Evolutionary conservation across 345 rosid genomes (phyloP).

Genomic region (Mangifera indica): DNA sequence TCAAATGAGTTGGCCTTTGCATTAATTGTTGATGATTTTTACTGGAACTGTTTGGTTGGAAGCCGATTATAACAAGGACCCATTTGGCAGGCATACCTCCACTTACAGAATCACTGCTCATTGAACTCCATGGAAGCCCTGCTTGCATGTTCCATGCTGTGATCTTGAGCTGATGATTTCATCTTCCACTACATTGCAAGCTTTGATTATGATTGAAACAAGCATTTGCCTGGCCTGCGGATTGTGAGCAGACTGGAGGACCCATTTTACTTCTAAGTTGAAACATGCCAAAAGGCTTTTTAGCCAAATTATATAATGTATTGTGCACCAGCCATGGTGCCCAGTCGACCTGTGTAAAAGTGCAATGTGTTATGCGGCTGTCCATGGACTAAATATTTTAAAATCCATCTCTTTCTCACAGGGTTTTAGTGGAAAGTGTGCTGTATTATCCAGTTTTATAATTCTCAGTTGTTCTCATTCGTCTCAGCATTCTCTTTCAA

Average conservation of each 20-base stretch:
- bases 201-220: constrained; percentile 27
- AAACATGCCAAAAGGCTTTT: constrained; percentile 12
- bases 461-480: neutral
- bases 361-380: constrained; percentile 6
- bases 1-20: constrained; percentile 13
- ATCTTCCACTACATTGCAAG: neutral
- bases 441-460: neutral
- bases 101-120: constrained; percentile 14
- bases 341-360: constrained; percentile 8
- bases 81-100: constrained; percentile 17
- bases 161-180: constrained; percentile 16
- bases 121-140: constrained; percentile 15
- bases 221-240: constrained; percentile 30
- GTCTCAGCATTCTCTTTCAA: neutral
- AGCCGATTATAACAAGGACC: constrained; percentile 16
- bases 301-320: no score
- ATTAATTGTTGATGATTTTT: constrained; percentile 16
- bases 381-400: neutral
- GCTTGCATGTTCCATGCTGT: constrained; percentile 21
- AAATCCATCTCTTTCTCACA: neutral
- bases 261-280: constrained; percentile 17
- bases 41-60: constrained; percentile 13
- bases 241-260: constrained; percentile 27
- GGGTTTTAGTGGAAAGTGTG: constrained; percentile 13
- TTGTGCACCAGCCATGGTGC: constrained; percentile 20